Base-by-base conservation (phyloP, 305 asterid species). In the Vinca major region DNA sequence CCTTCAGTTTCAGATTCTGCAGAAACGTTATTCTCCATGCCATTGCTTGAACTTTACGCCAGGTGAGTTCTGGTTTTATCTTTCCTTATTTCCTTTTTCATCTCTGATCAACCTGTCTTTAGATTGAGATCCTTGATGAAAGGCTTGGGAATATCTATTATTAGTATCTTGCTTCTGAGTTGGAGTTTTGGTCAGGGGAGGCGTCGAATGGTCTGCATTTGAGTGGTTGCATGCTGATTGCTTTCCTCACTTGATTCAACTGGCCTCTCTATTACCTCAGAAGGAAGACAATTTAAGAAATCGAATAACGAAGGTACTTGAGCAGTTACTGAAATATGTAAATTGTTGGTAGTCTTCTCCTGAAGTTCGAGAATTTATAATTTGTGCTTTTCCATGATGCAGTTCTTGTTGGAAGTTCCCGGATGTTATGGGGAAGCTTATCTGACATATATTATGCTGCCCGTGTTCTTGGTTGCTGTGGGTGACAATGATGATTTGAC, bases 271-370 rank as follows among this genome's bases (percentile, higher is more conserved):
- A 70, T 82, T 94, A 83, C 96, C 99, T 57, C 99, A 81, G 79
- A 94, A 91, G 91, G 99, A 94, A 86, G 99, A 94, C 79, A 79
- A 75, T 83, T 72, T 94, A 71, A 85, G 98, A 81, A 88, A 80
- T 76, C 91, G 90, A 75, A 71, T 91, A 63, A 81, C 92, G 0
- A 85, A 70, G 96, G 99, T 91, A 84, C 64, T 69, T 75, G 73
- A 62, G 67, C 60, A 47, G 14, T 72, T 62, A 63, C 57, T 54
- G 68, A 64, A 64, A 54, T 74, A 55, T 17, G 70, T 14, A 65
- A 77, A 74, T 19, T 60, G 45, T 45, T 56, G 33, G 55, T 67
- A 52, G 41, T 58, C 53, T 11, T 49, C 14, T 49, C 0, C n/a
- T 49, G 53, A 14, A 49, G 53, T 49, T 57, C 10, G 65, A 37